A percentile compares a stretch with the other conserved stretches of the same genome.
Conservation (phyloP, 2,329 filamentous ascomycete genomes). For the Bipolaris zeicola region DNA sequence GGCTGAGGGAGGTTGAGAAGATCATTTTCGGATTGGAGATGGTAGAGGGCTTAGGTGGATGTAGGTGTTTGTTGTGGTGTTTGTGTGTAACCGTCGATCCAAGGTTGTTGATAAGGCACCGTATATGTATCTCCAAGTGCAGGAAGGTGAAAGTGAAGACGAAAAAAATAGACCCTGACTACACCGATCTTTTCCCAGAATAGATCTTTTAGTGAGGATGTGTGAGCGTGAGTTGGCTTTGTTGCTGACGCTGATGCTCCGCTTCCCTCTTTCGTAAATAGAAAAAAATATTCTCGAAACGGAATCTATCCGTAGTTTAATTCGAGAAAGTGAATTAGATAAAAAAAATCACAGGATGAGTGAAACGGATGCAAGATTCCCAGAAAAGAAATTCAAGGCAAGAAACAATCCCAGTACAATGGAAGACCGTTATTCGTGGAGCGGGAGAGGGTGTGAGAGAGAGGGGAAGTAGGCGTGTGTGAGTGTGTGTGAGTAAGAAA, state of each 20-base stretch:
- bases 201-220: constrained; percentile 1
- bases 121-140: constrained; percentile 5
- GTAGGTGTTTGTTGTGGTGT: constrained; percentile 10
- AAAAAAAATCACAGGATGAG: background rate
- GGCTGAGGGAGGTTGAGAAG: constrained; percentile 39
- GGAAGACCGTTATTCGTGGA: too few species aligned
- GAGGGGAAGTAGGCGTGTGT: background rate
- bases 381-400: background rate
- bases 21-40: constrained; percentile 32
- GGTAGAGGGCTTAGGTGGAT: constrained; percentile 1
- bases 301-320: background rate
- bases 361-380: background rate
- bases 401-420: too few species aligned
- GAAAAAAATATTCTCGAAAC: background rate
- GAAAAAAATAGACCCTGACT: background rate
- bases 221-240: background rate
- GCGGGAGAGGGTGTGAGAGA: too few species aligned
- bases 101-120: background rate
- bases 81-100: constrained; percentile 5
- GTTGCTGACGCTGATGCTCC: background rate
- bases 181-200: constrained; percentile 12
- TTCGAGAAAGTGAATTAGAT: background rate
- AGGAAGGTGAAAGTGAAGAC: background rate
- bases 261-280: background rate
- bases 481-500: constrained; percentile 3